These are phyloP conservation scores for Abrus pulchellus DNA, from an alignment of 306 rosid species.

Conservation along the genomic window DNA sequence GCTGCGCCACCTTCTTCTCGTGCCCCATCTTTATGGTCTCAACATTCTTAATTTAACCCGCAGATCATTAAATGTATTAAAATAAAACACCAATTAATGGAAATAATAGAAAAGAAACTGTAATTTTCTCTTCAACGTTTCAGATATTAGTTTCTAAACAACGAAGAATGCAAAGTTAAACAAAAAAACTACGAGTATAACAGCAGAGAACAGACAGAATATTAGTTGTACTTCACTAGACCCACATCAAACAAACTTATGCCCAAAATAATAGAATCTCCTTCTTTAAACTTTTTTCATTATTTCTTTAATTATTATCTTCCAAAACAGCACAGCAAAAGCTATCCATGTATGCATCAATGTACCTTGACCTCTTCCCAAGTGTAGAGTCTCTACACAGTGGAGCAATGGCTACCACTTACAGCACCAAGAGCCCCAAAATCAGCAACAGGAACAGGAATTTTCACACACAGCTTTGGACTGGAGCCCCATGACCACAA, in stretches of 20 bases:
- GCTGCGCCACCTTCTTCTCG: neutral
- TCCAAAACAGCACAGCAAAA: constrained; percentile 20
- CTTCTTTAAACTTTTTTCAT: neutral
- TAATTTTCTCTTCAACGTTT: constrained; percentile 17
- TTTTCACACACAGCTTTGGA: constrained; percentile 54
- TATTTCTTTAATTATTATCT: neutral
- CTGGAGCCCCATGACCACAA: constrained; percentile 67
- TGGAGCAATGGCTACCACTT: constrained; percentile 67
- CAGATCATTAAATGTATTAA: constrained; percentile 1
- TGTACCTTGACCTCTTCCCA: constrained; percentile 84
- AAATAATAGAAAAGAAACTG: neutral
- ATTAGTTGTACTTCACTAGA: constrained; percentile 4
- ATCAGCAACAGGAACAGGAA: constrained; percentile 35
- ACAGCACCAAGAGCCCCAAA: constrained; percentile 38
- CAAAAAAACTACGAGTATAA: neutral
- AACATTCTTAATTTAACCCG: constrained; percentile 24
- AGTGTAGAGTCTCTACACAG: constrained; percentile 77
- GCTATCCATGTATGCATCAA: neutral
- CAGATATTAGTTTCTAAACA: neutral
- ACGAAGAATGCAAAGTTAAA: neutral
- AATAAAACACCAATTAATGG: neutral
- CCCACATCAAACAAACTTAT: constrained; percentile 39
- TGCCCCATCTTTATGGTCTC: neutral
- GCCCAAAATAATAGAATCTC: constrained; percentile 11
- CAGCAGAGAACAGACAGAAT: neutral